A percentile compares a stretch with the other conserved stretches of the same genome.
Conservation (phyloP, 257 asterid genomes). For the Sherardia arvensis region DNA sequence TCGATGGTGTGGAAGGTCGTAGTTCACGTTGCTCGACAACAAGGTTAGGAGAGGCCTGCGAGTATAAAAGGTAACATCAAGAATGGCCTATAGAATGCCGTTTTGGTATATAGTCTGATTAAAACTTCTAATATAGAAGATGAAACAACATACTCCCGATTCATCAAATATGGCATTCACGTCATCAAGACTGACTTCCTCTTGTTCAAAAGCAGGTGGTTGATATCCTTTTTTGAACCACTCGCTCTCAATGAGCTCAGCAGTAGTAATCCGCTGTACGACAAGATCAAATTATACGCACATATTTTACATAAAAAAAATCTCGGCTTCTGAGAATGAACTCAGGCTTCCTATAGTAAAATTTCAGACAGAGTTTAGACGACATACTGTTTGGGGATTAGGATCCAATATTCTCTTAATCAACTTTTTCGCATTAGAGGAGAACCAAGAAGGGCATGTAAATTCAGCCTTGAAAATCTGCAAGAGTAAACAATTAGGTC, state of each 20-base stretch:
- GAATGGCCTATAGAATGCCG: neutral
- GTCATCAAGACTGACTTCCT: conserved; percentile 79
- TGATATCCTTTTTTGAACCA: conserved; percentile 97
- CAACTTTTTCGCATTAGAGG: conserved; percentile 71
- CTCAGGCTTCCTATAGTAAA: too few relatives aligned
- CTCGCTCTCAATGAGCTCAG: conserved; percentile 69
- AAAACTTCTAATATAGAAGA: neutral
- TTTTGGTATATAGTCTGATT: neutral
- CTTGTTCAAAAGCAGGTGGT: conserved; percentile 64
- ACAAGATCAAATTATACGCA: neutral
- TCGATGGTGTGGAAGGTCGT: conserved; percentile 47
- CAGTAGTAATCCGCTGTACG: conserved; percentile 71
- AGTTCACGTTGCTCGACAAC: conserved; percentile 87
- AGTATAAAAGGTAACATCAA: neutral
- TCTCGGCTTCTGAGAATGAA: neutral
- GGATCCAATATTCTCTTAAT: conserved; percentile 90
- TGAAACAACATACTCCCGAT: conserved; percentile 34
- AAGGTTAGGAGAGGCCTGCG: conserved; percentile 57
- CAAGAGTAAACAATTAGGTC: conserved; percentile 17
- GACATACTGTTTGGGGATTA: conserved; percentile 69
- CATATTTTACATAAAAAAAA: neutral
- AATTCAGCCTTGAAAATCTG: conserved; percentile 93
- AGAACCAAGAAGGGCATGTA: conserved; percentile 85
- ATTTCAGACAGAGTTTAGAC: neutral
- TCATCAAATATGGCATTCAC: conserved; percentile 69